Evolutionary conservation across 2,329 filamentous ascomycete species (phyloP).

Genomic region (Botrytis byssoidea): DNA sequence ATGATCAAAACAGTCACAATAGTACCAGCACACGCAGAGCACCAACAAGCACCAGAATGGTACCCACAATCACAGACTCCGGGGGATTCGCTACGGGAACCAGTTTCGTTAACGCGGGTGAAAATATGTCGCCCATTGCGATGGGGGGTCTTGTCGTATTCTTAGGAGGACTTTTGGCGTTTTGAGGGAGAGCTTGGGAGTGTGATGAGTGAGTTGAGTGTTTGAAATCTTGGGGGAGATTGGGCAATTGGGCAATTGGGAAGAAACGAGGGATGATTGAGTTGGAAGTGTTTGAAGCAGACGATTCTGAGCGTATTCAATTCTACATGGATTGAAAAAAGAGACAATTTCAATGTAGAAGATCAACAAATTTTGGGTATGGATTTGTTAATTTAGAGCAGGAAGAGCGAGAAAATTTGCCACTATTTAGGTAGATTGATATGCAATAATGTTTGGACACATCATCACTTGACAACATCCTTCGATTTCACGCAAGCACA

Average conservation of each 20-base stretch:
- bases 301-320: not conserved
- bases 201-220: not conserved
- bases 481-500: not conserved
- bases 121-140: not conserved
- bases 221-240: not conserved
- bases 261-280: not conserved
- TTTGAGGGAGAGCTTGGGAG: not conserved
- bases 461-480: not conserved
- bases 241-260: not conserved
- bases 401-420: not conserved
- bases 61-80: not conserved
- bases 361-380: not conserved
- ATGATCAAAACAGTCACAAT: not conserved
- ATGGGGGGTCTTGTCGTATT: conserved; percentile 1
- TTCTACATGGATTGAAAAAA: not conserved
- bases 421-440: not conserved
- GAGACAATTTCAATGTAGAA: not conserved
- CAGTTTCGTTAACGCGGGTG: not conserved
- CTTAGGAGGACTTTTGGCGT: conserved; percentile 14
- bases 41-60: not conserved
- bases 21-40: conserved; percentile 1
- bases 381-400: not conserved
- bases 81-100: conserved; percentile 11
- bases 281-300: not conserved
- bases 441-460: not conserved